Percentiles rank a stretch among this genome's conserved stretches.
Conservation (phyloP, 2,329 filamentous ascomycete genomes). For the Zalaria sp. region DNA sequence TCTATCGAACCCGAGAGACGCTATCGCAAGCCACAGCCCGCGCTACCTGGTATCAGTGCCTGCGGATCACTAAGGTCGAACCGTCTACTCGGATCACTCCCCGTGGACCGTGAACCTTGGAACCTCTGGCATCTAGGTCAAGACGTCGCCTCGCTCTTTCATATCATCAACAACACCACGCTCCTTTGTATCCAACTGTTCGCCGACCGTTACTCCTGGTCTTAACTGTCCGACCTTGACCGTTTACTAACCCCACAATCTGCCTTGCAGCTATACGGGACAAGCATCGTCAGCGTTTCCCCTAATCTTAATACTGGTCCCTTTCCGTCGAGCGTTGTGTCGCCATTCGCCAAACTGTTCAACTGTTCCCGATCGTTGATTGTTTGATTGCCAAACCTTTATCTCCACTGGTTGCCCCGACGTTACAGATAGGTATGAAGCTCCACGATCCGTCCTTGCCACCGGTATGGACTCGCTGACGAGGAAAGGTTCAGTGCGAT, state of each 20-base stretch:
- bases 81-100: slow-evolving; percentile 1
- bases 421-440: background rate
- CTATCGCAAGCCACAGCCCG: slow-evolving; percentile 1
- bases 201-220: background rate
- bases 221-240: slow-evolving; percentile 2
- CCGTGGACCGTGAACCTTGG: slow-evolving; percentile 1
- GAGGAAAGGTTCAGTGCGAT: slow-evolving; percentile 1
- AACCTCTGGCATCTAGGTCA: background rate
- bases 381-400: background rate
- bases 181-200: slow-evolving; percentile 5
- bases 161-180: slow-evolving; percentile 1
- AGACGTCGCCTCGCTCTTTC: slow-evolving; percentile 1
- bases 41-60: background rate
- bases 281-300: slow-evolving; percentile 2
- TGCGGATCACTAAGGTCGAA: slow-evolving; percentile 1
- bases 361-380: background rate
- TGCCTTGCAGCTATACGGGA: slow-evolving; percentile 1
- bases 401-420: slow-evolving; percentile 2
- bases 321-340: slow-evolving; percentile 2
- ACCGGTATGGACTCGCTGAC: background rate
- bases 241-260: slow-evolving; percentile 3
- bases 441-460: too few species aligned
- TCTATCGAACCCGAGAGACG: background rate
- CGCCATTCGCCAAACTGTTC: slow-evolving; percentile 3
- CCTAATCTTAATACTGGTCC: slow-evolving; percentile 6